Evolutionary conservation across 2,329 filamentous ascomycete genomes (phyloP).

Genomic region (Neoscytalidium dimidiatum): DNA sequence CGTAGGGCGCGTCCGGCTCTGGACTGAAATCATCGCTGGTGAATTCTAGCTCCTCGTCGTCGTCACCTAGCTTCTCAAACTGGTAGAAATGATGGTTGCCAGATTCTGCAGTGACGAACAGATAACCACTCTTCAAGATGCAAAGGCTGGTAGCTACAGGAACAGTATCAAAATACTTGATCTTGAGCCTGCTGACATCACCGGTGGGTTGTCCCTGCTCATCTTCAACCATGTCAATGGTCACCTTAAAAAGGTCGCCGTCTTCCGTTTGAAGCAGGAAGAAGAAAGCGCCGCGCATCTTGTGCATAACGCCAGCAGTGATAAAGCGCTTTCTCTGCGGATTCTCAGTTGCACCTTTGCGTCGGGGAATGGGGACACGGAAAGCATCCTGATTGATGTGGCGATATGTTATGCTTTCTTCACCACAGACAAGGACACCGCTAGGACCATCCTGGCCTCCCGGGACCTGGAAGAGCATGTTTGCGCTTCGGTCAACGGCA

Average conservation of each 20-base stretch:
- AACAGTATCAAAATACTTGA: slow-evolving; percentile 98
- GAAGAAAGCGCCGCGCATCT: slow-evolving; percentile 85
- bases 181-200: slow-evolving; percentile 79
- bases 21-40: slow-evolving; percentile 78
- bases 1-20: slow-evolving; percentile 70
- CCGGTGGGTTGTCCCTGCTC: slow-evolving; percentile 75
- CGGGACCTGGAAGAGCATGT: slow-evolving; percentile 90
- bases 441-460: slow-evolving; percentile 92
- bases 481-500: slow-evolving; percentile 84
- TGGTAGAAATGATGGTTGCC: slow-evolving; percentile 96
- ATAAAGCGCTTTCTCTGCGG: slow-evolving; percentile 87
- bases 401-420: slow-evolving; percentile 95
- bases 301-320: slow-evolving; percentile 93
- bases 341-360: slow-evolving; percentile 86
- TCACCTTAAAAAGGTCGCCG: slow-evolving; percentile 97
- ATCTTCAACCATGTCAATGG: slow-evolving; percentile 85
- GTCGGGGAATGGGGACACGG: slow-evolving; percentile 83
- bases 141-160: slow-evolving; percentile 84
- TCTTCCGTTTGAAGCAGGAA: slow-evolving; percentile 96
- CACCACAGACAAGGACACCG: slow-evolving; percentile 90
- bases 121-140: slow-evolving; percentile 92
- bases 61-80: slow-evolving; percentile 94
- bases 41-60: slow-evolving; percentile 87
- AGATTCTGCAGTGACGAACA: slow-evolving; percentile 89
- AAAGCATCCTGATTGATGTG: slow-evolving; percentile 92